A percentile compares a stretch with the other conserved stretches of the same genome.
Conservation (phyloP, 345 rosid species). For the Dimocarpus longan region DNA sequence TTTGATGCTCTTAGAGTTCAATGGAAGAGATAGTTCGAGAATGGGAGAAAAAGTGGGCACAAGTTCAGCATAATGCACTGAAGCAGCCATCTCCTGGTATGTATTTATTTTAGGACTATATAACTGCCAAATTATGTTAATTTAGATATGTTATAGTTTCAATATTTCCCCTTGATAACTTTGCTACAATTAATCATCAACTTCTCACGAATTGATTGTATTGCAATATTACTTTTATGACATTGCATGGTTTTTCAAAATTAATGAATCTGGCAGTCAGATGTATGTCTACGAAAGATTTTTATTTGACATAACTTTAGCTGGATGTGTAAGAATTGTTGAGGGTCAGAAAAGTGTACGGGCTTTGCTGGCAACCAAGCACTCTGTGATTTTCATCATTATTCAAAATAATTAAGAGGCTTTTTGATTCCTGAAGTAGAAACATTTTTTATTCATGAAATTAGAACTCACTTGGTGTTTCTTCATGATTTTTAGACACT, state of each 20-base stretch:
- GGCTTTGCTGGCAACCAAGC: background rate
- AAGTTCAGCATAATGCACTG: conserved; percentile 65
- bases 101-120: background rate
- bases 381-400: background rate
- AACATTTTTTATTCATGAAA: background rate
- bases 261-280: background rate
- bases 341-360: background rate
- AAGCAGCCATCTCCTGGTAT: conserved; percentile 90
- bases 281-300: background rate
- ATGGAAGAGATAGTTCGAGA: conserved; percentile 68
- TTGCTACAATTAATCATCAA: background rate
- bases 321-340: background rate
- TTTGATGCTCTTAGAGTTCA: conserved; percentile 56
- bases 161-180: background rate
- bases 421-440: background rate
- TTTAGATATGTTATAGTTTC: background rate
- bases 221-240: background rate
- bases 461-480: no score
- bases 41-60: conserved; percentile 74
- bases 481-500: background rate
- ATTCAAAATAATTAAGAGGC: background rate
- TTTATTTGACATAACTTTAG: background rate
- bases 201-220: background rate
- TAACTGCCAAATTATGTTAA: conserved; percentile 1
- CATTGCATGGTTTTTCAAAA: background rate